Conservation (phyloP, 2,329 filamentous ascomycete genomes). For the Aspergillus ibericus region DNA sequence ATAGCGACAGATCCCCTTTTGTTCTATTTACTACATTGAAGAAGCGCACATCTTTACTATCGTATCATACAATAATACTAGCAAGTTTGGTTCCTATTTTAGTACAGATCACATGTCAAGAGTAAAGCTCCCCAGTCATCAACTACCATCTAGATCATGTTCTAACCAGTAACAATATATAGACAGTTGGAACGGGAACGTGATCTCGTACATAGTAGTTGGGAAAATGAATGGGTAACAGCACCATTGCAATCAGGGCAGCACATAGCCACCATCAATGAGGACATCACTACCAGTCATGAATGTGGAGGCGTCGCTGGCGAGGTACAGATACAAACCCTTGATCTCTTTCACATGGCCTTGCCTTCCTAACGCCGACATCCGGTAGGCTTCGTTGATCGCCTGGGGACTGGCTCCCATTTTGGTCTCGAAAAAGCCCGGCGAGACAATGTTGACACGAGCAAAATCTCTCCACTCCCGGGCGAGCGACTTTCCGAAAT, state of each 20-base stretch:
- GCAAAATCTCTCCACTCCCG: slow-evolving; percentile 60
- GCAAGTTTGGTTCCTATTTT: too few species aligned
- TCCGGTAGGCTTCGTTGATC: slow-evolving; percentile 48
- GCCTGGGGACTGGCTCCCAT: slow-evolving; percentile 50
- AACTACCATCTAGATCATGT: too few species aligned
- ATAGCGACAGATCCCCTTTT: too few species aligned
- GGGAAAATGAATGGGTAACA: too few species aligned
- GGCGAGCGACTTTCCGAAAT: slow-evolving; percentile 57
- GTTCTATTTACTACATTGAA: too few species aligned
- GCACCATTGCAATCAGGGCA: slow-evolving; percentile 15
- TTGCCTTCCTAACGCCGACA: slow-evolving; percentile 49
- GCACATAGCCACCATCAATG: slow-evolving; percentile 51
- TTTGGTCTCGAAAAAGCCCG: slow-evolving; percentile 58
- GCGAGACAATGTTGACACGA: slow-evolving; percentile 57
- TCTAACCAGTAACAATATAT: background rate
- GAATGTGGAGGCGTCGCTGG: slow-evolving; percentile 49
- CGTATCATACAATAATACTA: too few species aligned
- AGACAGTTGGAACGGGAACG: background rate
- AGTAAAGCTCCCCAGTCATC: too few species aligned
- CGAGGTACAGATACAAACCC: slow-evolving; percentile 47
- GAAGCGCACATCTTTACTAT: too few species aligned
- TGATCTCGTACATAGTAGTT: background rate
- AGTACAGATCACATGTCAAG: too few species aligned
- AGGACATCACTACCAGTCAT: slow-evolving; percentile 52
- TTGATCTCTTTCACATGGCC: slow-evolving; percentile 39